Evolutionary conservation across 2,329 filamentous ascomycete genomes (phyloP).

Genomic region (Aspergillus niger): DNA sequence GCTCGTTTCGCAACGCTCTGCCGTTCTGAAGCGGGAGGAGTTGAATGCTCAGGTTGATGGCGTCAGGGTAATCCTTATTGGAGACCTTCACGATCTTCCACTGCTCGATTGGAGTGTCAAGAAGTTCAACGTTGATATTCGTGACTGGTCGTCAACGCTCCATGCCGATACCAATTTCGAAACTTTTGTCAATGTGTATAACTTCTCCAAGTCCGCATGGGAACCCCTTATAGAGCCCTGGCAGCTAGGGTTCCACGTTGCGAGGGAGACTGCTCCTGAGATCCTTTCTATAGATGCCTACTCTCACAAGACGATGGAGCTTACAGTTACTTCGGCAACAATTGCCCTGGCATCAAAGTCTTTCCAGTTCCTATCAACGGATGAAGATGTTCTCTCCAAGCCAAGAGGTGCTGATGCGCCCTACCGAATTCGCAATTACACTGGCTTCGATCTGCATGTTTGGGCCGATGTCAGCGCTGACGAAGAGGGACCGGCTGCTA

Average conservation of each 20-base stretch:
- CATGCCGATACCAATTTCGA: slow-evolving; percentile 88
- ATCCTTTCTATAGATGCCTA: slow-evolving; percentile 79
- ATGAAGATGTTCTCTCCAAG: slow-evolving; percentile 91
- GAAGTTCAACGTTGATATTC: slow-evolving; percentile 78
- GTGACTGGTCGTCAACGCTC: slow-evolving; percentile 87
- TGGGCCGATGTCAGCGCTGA: slow-evolving; percentile 77
- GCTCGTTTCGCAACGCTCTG: slow-evolving; percentile 47
- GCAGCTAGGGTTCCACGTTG: slow-evolving; percentile 88
- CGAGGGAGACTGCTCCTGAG: slow-evolving; percentile 73
- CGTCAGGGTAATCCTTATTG: slow-evolving; percentile 88
- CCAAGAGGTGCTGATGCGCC: slow-evolving; percentile 88
- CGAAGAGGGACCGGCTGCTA: slow-evolving; percentile 66
- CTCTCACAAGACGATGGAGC: slow-evolving; percentile 86
- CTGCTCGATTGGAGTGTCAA: slow-evolving; percentile 93
- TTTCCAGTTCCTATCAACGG: slow-evolving; percentile 80
- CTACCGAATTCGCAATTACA: slow-evolving; percentile 92
- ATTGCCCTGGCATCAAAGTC: slow-evolving; percentile 94
- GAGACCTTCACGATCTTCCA: slow-evolving; percentile 91
- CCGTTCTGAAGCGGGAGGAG: slow-evolving; percentile 70
- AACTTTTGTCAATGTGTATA: slow-evolving; percentile 95
- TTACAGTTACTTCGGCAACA: slow-evolving; percentile 89
- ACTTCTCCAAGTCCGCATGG: slow-evolving; percentile 98
- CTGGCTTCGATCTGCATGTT: slow-evolving; percentile 84
- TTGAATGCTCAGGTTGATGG: slow-evolving; percentile 85
- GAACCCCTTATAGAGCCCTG: slow-evolving; percentile 95